Base-by-base conservation (phyloP, 2,329 filamentous ascomycete species). In the Fusarium bulbicola region DNA sequence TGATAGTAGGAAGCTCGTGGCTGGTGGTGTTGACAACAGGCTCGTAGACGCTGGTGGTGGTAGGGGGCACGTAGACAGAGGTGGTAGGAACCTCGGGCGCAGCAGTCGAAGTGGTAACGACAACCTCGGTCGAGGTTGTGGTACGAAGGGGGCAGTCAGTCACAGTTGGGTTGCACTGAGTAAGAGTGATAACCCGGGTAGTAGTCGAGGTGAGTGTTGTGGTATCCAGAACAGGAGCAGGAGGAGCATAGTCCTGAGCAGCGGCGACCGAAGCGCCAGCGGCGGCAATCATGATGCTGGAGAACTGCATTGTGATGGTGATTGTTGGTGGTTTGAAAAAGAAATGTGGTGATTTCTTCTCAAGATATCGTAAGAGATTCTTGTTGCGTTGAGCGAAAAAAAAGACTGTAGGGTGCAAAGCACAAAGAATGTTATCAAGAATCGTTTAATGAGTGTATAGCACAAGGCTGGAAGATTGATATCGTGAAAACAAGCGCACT, bases 131-230 rank as follows among this genome's bases (percentile, higher is more conserved):
- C 30, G 77, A 76, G 32, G 78, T 78, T 13, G 72, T 66, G 53
- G 78, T 78, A 72, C 63, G 65, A 34, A 68, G 56, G 39, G 65
- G 65, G 63, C 65, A 68, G 64, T 68, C 20, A 32, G 65, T 68
- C 63, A 68, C 63, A n/a, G 63, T 68, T 47, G 84, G 82, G 78
- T 83, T 81, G 82, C 86, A 86, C 76, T 80, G 75, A 64, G 86
- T 88, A 77, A 88, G 81, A 77, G 85, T 88, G 71, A 84, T 65
- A 57, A 82, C 83, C 73, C 78, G 79, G 61, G 84, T 85, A 59
- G 80, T 80, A 63, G 86, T 87, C 21, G 83, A 83, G 62, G 86
- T 87, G 65, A 81, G 59, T 16, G 81, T 83, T 63, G 82, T 83
- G 68, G 82, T 86, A 66, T 46, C 57, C 42, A 39, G 57, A 46